Evolutionary conservation across 176 grass and related monocot species (phyloP), one percentile per base, ranked within the genome.

Genomic region (Zoysia japonica): DNA sequence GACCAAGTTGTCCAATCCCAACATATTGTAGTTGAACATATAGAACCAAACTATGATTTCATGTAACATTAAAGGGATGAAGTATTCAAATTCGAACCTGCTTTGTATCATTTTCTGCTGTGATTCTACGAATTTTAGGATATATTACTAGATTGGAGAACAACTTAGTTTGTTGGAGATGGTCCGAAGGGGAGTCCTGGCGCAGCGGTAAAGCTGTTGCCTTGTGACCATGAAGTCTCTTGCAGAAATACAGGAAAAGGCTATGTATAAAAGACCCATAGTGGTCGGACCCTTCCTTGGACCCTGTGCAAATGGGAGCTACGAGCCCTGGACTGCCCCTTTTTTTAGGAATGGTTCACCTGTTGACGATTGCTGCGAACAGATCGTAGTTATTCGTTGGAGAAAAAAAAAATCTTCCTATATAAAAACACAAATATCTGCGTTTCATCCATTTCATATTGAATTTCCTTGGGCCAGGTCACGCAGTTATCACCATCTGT

Each of bases 401-500:
- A 28, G 28, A 28, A 28, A 28, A 28, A 28, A 28, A 28, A 28
- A 28, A 28, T 28, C 4, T 17, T 81, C 53, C 46, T 73, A 28
- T n/a, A 59, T 44, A 61, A 9, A 60, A 20, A 39, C 67, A 17
- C 42, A 79, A 85, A 64, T 79, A 63, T 72, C 40, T 71, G 40
- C 17, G 63, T 75, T 39, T 80, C 47, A 69, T 55, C 47, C 47
- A 63, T 65, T 84, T 52, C 15, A 10, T 45, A 59, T 38, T 67
- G 39, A 56, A 56, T 85, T 69, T 74, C 65, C 13, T 64, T 83
- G 79, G 59, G 49, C 57, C 92, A 98, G 96, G 96, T 98, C 65
- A 98, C 96, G 2, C 96, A 98, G 72, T 90, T 98, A 68, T 98
- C 92, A 49, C 96, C 96, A 35, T 87, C 96, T 82, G 86, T 98